These are phyloP conservation scores for Licmophora abbreviata DNA, from an alignment of 108 stramenopile genomes.

Conservation along the genomic window DNA sequence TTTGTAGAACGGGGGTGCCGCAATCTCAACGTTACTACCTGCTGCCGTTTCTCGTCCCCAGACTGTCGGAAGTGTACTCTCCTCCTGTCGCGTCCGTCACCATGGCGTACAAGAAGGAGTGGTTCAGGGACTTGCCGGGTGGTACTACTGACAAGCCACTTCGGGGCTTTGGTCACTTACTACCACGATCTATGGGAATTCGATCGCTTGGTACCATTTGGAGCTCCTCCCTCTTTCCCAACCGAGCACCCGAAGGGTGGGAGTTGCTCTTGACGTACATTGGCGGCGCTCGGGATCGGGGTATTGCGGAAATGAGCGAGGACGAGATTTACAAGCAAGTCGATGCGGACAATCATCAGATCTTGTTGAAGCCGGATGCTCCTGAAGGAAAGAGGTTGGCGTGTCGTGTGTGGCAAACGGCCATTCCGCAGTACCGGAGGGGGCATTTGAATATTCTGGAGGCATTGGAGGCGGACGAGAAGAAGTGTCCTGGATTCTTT, in stretches of 20 bases:
- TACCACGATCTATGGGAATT: conserved; percentile 80
- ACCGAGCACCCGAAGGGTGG: conserved; percentile 81
- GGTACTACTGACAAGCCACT: conserved; percentile 71
- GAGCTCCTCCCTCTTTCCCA: conserved; percentile 91
- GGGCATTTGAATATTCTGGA: conserved; percentile 72
- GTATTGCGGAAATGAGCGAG: conserved; percentile 68
- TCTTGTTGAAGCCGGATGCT: conserved; percentile 75
- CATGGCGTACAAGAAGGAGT: conserved; percentile 85
- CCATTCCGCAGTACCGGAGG: conserved; percentile 89
- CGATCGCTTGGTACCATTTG: conserved; percentile 92
- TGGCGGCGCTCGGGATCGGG: conserved; percentile 90
- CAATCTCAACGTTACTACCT: no score
- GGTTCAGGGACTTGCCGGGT: conserved; percentile 81
- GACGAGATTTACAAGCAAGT: conserved; percentile 86
- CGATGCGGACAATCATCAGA: conserved; percentile 75
- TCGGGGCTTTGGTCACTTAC: conserved; percentile 88
- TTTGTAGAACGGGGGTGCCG: conserved; percentile 40
- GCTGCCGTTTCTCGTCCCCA: no score
- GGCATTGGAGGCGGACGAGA: conserved; percentile 46
- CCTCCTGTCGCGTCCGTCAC: conserved; percentile 92
- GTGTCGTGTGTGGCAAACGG: conserved; percentile 84
- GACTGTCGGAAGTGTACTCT: no score
- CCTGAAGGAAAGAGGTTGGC: conserved; percentile 82
- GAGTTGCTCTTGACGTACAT: conserved; percentile 90
- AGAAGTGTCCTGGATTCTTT: conserved; percentile 58